These are phyloP conservation scores for Globisporangium emineosum DNA, from an alignment of 352 stramenopile species.

Conservation along the genomic window DNA sequence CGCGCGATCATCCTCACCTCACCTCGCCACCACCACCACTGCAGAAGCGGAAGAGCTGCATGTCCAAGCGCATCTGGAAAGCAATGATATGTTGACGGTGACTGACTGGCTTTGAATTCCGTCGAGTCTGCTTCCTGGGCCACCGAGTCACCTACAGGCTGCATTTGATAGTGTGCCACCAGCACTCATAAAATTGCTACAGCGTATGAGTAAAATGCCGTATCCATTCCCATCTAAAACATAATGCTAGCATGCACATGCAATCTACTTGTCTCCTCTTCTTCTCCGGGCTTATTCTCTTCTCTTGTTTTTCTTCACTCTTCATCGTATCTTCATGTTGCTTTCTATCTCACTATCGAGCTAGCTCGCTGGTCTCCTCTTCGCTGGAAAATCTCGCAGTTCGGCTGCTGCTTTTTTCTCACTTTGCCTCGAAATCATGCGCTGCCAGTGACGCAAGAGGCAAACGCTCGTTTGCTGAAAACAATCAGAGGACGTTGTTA, in stretches of 20 bases:
- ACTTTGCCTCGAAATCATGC: not conserved
- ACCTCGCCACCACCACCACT: too few relatives aligned
- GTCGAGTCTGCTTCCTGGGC: too few relatives aligned
- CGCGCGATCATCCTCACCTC: too few relatives aligned
- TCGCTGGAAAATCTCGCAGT: not conserved
- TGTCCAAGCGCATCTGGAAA: too few relatives aligned
- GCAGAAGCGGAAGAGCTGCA: too few relatives aligned
- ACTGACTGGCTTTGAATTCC: too few relatives aligned
- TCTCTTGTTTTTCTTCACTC: not conserved
- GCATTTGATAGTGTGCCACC: too few relatives aligned
- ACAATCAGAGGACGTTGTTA: not conserved
- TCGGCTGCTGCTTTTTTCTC: not conserved
- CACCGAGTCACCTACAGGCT: too few relatives aligned
- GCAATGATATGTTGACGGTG: too few relatives aligned
- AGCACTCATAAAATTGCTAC: not conserved
- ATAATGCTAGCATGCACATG: slow-evolving; percentile 1
- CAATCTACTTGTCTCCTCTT: slow-evolving; percentile 10
- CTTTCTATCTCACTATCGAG: not conserved
- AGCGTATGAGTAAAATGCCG: not conserved
- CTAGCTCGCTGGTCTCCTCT: not conserved
- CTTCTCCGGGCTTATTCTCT: not conserved
- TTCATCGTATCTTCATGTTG: not conserved
- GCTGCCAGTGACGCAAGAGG: slow-evolving; percentile 8
- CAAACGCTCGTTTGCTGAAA: not conserved
- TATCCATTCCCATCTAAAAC: slow-evolving; percentile 7